Base-by-base conservation (phyloP, 2,329 filamentous ascomycete species). In the Penicillium psychrosexuale region DNA sequence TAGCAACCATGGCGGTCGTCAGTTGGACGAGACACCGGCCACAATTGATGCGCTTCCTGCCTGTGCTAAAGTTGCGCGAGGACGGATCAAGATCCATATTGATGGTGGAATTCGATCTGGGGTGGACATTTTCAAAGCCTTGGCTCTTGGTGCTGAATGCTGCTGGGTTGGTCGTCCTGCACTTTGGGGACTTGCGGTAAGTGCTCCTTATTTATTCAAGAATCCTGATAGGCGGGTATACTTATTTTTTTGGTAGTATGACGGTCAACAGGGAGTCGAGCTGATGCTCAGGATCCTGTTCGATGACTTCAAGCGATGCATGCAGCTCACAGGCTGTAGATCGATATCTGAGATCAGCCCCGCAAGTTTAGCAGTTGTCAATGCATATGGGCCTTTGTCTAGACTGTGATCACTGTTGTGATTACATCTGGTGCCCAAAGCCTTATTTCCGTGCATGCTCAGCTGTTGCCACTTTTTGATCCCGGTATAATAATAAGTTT, bases 1-100 rank as follows among this genome's bases (percentile, higher is more conserved):
- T 8, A 71, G 68, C 30, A 75, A 75, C 27, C 73, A 75, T 60
- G 72, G 72, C 6, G 72, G 72, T 2, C 51, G 72, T 7, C 72
- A 75, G 59, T 60, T 74, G 9, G 67, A 75, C 55, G 72, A 69
- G 24, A 66, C 68, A 0, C 63, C 71, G 0, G 69, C 72, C 0
- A 74, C 73, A 0, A 63, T 75, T 12, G 72, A 75, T 53, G 72
- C 66, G 1, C 60, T 77, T 24, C 59, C 61, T 8, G 65, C 61
- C 4, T 67, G 63, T 59, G 65, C 55, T 24, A 58, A 61, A 33
- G 65, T 66, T 40, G 70, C 62, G 0, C 61, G 61, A 24, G 72
- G 71, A 3, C 63, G 64, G 44, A 73, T 75, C 17, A 64, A 51
- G 22, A 64, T 68, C 27, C 68, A 66, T 56, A 61, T 74, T 11